Evolutionary conservation across 2,329 filamentous ascomycete genomes (phyloP).

Genomic region (Tolypocladium ovalisporum): DNA sequence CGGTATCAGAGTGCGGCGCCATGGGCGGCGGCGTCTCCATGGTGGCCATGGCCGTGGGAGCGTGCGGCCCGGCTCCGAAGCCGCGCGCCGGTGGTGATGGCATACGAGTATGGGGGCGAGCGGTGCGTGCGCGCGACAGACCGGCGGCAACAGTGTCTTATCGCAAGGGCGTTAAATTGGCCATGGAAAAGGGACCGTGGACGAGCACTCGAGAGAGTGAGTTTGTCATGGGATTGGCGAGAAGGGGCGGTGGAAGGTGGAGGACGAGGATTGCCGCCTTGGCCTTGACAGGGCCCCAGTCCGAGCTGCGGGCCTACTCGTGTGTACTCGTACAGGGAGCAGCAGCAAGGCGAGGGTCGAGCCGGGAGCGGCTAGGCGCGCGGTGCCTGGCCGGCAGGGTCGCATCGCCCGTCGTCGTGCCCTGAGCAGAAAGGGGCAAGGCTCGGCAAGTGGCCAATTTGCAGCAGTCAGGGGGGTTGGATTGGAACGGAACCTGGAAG

Average conservation of each 20-base stretch:
- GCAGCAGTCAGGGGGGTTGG: neutral
- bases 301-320: neutral
- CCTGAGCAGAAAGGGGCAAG: neutral
- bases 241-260: neutral
- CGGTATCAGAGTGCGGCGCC: constrained; percentile 22
- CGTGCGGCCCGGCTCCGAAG: neutral
- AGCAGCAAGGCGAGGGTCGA: neutral
- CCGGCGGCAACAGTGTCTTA: constrained; percentile 9
- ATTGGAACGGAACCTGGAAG: too few relatives aligned
- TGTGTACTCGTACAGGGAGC: neutral
- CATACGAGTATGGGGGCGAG: constrained; percentile 9
- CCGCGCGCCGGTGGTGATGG: constrained; percentile 6
- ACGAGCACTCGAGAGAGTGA: neutral
- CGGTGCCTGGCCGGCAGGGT: neutral
- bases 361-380: neutral
- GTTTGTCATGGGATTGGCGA: neutral
- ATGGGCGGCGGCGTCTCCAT: constrained; percentile 1
- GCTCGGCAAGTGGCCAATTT: neutral
- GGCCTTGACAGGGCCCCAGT: too few relatives aligned
- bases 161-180: constrained; percentile 7
- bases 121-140: constrained; percentile 2
- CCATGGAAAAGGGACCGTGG: constrained; percentile 7
- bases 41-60: neutral
- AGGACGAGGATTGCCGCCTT: neutral
- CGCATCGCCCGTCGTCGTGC: neutral